phyloP scores from a whole-genome alignment of 768 basidiomycete genomes.

The Lactarius trivialis region DNA sequence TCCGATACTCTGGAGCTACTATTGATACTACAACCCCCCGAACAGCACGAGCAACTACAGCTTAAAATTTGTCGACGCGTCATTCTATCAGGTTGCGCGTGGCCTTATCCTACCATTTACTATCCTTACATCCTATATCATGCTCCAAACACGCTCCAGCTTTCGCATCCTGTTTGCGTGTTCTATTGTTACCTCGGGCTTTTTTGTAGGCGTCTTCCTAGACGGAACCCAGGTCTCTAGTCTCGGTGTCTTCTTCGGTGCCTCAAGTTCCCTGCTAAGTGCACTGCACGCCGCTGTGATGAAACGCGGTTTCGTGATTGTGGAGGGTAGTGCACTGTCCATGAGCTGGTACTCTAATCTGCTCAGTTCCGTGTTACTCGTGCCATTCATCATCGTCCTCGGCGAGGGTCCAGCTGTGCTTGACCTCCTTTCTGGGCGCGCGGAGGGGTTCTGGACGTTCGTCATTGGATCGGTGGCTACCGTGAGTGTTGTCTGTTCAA shows the following conservation, averaged over 20 bases:
- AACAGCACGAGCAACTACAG: constrained; percentile 82
- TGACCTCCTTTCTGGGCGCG: constrained; percentile 46
- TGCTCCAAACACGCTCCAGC: constrained; percentile 73
- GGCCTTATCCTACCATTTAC: constrained; percentile 93
- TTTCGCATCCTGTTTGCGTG: constrained; percentile 69
- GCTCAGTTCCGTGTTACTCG: constrained; percentile 62
- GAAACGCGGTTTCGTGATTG: constrained; percentile 74
- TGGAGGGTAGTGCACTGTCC: constrained; percentile 76
- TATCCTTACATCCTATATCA: constrained; percentile 74
- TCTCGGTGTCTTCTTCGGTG: constrained; percentile 73
- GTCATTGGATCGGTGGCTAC: constrained; percentile 75
- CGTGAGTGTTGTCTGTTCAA: constrained; percentile 35
- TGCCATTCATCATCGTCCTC: constrained; percentile 64
- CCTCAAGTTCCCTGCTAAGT: constrained; percentile 79
- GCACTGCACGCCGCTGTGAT: constrained; percentile 91
- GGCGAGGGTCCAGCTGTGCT: constrained; percentile 67
- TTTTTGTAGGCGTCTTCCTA: constrained; percentile 83
- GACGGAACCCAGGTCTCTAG: constrained; percentile 55
- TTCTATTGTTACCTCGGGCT: constrained; percentile 80
- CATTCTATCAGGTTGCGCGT: constrained; percentile 93
- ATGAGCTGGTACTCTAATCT: constrained; percentile 93
- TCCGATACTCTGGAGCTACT: constrained; percentile 13
- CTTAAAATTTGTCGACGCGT: constrained; percentile 89
- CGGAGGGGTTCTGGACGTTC: constrained; percentile 54
- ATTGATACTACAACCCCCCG: neutral